Percentiles rank a stretch among this genome's conserved stretches.
Evolutionary conservation across 345 rosid genomes (phyloP).

Genomic region (Eucalyptus marginata): DNA sequence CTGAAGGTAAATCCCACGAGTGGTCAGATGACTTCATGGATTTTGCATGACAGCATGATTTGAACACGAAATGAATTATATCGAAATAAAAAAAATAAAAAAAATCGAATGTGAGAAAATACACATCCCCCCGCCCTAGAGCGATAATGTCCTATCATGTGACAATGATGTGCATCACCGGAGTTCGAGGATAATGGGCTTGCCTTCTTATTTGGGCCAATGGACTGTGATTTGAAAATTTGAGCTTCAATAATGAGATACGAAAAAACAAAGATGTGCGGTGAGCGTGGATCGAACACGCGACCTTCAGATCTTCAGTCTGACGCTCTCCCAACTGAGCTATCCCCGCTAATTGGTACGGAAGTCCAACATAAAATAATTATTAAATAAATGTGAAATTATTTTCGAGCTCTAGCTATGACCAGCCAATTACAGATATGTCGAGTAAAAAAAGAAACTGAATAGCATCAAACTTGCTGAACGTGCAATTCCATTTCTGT

Average conservation of each 20-base stretch:
- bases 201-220: too few relatives aligned
- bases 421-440: neutral
- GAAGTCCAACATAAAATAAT: neutral
- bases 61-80: neutral
- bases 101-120: neutral
- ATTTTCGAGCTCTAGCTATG: accelerated
- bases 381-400: accelerated
- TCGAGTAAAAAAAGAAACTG: neutral
- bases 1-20: neutral
- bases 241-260: neutral
- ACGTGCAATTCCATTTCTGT: neutral
- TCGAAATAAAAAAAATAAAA: neutral
- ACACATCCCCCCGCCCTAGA: neutral
- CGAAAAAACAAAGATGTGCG: constrained; percentile 1
- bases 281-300: constrained; percentile 92
- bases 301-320: constrained; percentile 97
- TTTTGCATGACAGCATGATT: neutral
- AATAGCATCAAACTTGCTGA: neutral
- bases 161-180: neutral
- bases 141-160: neutral
- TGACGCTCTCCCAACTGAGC: constrained; percentile 97
- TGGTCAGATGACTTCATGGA: neutral
- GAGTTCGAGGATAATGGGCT: neutral
- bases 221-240: neutral
- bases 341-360: constrained; percentile 27